A percentile compares a stretch with the other conserved stretches of the same genome.
Evolutionary conservation across 805 yeast genomes (phyloP).

Genomic region (Barnettozyma californica): DNA sequence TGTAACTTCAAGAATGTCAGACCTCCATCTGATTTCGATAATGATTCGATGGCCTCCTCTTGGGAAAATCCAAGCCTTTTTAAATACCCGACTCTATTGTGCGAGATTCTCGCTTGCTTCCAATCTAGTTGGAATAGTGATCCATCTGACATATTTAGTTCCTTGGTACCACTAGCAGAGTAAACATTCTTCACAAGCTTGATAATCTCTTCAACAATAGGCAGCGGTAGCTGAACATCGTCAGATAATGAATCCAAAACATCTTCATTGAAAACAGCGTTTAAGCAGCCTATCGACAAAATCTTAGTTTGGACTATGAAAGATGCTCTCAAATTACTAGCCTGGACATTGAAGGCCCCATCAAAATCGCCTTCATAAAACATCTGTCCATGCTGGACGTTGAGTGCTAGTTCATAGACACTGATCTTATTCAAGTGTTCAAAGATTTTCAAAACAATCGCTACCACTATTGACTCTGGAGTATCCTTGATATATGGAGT

Average conservation of each 20-base stretch:
- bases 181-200: constrained; percentile 39
- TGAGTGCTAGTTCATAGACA: constrained; percentile 29
- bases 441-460: constrained; percentile 38
- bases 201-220: constrained; percentile 41
- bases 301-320: constrained; percentile 38
- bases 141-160: constrained; percentile 30
- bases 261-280: constrained; percentile 27
- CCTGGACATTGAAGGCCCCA: constrained; percentile 16
- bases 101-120: constrained; percentile 39
- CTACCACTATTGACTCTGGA: constrained; percentile 31
- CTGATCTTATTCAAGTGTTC: constrained; percentile 42
- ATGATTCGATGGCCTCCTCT: constrained; percentile 25
- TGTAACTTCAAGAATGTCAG: constrained; percentile 21
- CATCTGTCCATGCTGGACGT: constrained; percentile 30
- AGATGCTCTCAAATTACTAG: constrained; percentile 17
- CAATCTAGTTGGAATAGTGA: constrained; percentile 30
- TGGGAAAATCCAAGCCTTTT: constrained; percentile 27
- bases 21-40: constrained; percentile 30
- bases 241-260: constrained; percentile 23
- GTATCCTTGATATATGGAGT: constrained; percentile 33
- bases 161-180: constrained; percentile 32
- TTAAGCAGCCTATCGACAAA: constrained; percentile 35
- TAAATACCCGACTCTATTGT: constrained; percentile 30
- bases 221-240: constrained; percentile 28
- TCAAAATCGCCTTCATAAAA: constrained; percentile 34